phyloP scores from a whole-genome alignment of 345 rosid genomes.

The Barbarea vulgaris region DNA sequence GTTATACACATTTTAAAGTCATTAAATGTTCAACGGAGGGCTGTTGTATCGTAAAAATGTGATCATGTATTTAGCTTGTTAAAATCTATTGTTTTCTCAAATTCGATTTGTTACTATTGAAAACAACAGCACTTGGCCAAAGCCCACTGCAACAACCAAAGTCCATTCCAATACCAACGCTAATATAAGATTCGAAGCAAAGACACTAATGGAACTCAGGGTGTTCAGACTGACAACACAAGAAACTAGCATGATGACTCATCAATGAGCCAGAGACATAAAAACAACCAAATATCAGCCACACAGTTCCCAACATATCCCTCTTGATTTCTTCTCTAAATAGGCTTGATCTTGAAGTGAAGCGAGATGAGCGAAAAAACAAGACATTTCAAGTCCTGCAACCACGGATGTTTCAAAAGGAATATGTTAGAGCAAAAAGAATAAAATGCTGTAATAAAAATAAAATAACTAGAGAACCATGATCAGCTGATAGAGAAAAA shows the following conservation, averaged over 20 bases:
- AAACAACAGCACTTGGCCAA: constrained; percentile 4
- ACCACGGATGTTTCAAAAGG: constrained; percentile 30
- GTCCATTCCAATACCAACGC: constrained; percentile 16
- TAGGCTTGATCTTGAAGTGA: constrained; percentile 99
- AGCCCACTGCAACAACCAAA: background rate
- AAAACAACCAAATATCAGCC: constrained; percentile 19
- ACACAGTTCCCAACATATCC: constrained; percentile 3
- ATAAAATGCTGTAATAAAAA: background rate
- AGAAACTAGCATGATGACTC: constrained; percentile 26
- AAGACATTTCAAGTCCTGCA: constrained; percentile 99
- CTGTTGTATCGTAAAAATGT: background rate
- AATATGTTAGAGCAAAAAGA: background rate
- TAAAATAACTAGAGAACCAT: background rate
- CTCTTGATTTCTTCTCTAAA: constrained; percentile 41
- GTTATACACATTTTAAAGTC: background rate
- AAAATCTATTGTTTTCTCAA: background rate
- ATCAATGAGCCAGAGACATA: constrained; percentile 16
- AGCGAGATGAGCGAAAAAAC: constrained; percentile 99
- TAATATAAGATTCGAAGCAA: constrained; percentile 16
- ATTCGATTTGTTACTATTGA: background rate
- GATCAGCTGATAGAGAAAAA: background rate
- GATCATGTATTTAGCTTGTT: background rate
- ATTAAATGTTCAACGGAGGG: background rate
- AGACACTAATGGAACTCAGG: constrained; percentile 24
- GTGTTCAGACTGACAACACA: constrained; percentile 30